Evolutionary conservation across 2,329 filamentous ascomycete species (phyloP).

Genomic region (Bretziella fagacearum): DNA sequence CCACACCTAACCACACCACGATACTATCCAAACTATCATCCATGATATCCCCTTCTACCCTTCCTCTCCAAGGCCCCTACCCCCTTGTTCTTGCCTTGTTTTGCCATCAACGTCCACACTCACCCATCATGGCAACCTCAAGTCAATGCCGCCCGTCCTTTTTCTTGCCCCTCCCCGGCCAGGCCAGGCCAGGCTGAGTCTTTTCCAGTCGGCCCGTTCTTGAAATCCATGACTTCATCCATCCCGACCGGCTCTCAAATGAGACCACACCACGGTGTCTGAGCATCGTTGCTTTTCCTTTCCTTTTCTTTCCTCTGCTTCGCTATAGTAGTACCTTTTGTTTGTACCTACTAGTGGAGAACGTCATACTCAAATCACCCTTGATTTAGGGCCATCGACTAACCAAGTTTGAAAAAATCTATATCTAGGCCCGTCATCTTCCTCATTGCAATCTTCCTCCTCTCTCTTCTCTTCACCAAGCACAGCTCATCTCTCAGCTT

Average conservation of each 20-base stretch:
- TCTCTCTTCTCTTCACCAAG: constrained; percentile 13
- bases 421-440: constrained; percentile 13
- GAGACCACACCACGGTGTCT: constrained; percentile 2
- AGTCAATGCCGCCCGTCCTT: not conserved
- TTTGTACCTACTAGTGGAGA: too few relatives aligned
- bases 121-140: not conserved
- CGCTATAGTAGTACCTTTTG: not conserved
- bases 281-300: too few relatives aligned
- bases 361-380: too few relatives aligned
- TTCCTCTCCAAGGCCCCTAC: not conserved
- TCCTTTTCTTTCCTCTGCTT: too few relatives aligned
- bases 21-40: too few relatives aligned
- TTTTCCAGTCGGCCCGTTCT: constrained; percentile 13
- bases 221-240: constrained; percentile 10
- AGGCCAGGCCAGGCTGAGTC: constrained; percentile 6
- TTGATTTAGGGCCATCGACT: not conserved
- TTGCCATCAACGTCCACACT: not conserved
- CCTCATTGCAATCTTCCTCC: constrained; percentile 5
- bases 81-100: not conserved
- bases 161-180: not conserved
- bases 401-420: constrained; percentile 7
- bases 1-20: too few relatives aligned
- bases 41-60: too few relatives aligned
- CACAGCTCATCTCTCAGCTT: constrained; percentile 12
- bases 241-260: not conserved